Percentiles rank a stretch among this genome's conserved stretches.
Conservation (phyloP, 768 basidiomycete genomes). For the Tylopilus plumbeoviolaceoides region DNA sequence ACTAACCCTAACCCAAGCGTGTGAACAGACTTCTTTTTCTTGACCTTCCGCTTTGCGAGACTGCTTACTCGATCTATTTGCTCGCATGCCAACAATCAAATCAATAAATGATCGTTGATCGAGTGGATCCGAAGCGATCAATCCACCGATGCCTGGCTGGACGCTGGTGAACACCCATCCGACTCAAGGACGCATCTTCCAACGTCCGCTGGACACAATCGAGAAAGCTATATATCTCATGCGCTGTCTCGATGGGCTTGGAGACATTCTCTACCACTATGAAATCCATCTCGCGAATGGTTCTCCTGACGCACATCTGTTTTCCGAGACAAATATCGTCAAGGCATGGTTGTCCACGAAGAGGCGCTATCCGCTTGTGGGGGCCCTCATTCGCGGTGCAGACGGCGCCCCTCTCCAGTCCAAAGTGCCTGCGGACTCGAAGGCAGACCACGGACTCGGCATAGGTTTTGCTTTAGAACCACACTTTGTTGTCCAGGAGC, state of each 20-base stretch:
- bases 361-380: constrained; percentile 45
- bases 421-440: neutral
- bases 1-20: too few species aligned
- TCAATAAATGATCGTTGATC: too few species aligned
- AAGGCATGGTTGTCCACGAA: constrained; percentile 46
- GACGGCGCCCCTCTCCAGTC: neutral
- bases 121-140: too few species aligned
- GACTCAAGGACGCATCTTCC: constrained; percentile 15
- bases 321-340: constrained; percentile 33
- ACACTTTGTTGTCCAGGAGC: constrained; percentile 41
- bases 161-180: constrained; percentile 5
- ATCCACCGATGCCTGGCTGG: constrained; percentile 13
- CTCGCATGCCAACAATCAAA: too few species aligned
- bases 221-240: constrained; percentile 39
- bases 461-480: constrained; percentile 7
- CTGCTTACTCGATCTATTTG: too few species aligned
- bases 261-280: constrained; percentile 38
- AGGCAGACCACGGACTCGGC: too few species aligned
- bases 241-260: constrained; percentile 38
- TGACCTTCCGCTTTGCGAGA: too few species aligned
- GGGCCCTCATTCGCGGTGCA: constrained; percentile 31
- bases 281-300: constrained; percentile 25
- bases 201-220: constrained; percentile 37
- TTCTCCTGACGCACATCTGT: constrained; percentile 19
- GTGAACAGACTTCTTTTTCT: too few species aligned